Percentiles rank a stretch among this genome's conserved stretches.
Evolutionary conservation across 2,329 filamentous ascomycete genomes (phyloP).

Genomic region (Aureobasidium sp.): DNA sequence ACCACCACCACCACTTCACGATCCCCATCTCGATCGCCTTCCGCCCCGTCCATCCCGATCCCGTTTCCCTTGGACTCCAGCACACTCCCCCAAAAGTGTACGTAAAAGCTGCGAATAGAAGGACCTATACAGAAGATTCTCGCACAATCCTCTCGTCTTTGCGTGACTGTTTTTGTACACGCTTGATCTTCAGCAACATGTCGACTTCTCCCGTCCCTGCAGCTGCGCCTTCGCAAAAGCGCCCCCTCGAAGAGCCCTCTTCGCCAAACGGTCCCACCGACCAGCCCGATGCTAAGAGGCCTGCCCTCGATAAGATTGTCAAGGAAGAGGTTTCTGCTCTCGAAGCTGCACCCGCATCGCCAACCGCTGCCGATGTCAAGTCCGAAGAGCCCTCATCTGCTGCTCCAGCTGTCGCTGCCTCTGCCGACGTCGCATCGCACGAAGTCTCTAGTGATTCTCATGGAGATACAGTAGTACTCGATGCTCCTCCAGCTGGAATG

Average conservation of each 20-base stretch:
- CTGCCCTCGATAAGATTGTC: conserved; percentile 87
- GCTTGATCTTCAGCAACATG: conserved; percentile 15
- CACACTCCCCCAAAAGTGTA: conserved; percentile 17
- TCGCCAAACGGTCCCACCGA: conserved; percentile 87
- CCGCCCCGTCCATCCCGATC: conserved; percentile 13
- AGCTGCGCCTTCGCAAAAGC: conserved; percentile 57
- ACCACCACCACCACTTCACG: conserved; percentile 13
- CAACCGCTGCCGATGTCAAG: conserved; percentile 17
- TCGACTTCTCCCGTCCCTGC: conserved; percentile 18
- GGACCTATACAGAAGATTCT: conserved; percentile 6
- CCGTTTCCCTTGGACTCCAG: conserved; percentile 15
- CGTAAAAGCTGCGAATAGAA: conserved; percentile 17
- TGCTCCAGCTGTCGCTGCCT: conserved; percentile 37
- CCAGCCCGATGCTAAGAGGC: conserved; percentile 94
- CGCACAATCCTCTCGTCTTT: not conserved
- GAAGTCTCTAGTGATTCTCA: conserved; percentile 53
- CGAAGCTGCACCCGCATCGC: conserved; percentile 25
- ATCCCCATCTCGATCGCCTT: conserved; percentile 16
- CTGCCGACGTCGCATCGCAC: conserved; percentile 21
- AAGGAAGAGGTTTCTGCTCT: conserved; percentile 40
- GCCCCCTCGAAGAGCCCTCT: conserved; percentile 92
- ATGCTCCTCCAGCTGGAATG: conserved; percentile 52
- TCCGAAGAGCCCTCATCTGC: conserved; percentile 36
- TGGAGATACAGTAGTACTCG: conserved; percentile 62
- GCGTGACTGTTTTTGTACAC: conserved; percentile 14